These are phyloP conservation scores for Penicilliopsis zonata DNA, from an alignment of 495 filamentous ascomycete genomes.

Conservation along the genomic window DNA sequence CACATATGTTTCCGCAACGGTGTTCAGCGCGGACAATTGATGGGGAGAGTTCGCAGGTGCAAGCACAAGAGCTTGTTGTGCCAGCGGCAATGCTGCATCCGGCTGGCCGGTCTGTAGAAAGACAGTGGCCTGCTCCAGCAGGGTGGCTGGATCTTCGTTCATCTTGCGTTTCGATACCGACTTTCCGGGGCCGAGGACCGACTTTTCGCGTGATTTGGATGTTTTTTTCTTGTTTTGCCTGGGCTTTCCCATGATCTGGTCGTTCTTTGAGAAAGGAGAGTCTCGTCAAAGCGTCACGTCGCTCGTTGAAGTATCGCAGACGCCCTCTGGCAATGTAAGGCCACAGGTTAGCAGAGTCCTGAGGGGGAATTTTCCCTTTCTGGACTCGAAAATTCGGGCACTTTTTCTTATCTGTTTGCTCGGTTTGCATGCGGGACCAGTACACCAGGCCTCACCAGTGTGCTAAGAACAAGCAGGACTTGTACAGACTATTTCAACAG, in stretches of 20 bases:
- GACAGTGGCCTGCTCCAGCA: constrained; percentile 56
- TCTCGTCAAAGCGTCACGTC: background rate
- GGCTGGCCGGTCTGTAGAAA: constrained; percentile 60
- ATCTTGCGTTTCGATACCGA: constrained; percentile 34
- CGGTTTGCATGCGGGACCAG: constrained; percentile 36
- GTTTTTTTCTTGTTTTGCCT: constrained; percentile 34
- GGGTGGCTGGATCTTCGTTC: constrained; percentile 34
- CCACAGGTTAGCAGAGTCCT: constrained; percentile 1
- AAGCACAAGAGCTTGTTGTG: constrained; percentile 46
- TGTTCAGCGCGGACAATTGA: constrained; percentile 54
- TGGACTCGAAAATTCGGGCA: constrained; percentile 18
- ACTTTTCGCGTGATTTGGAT: constrained; percentile 32
- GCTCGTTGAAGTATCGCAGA: background rate
- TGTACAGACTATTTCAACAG: no score
- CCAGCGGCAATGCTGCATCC: constrained; percentile 53
- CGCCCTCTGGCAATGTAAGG: background rate
- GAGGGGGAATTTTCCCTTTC: no score
- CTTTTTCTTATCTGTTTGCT: constrained; percentile 29
- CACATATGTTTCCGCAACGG: constrained; percentile 75
- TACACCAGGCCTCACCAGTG: background rate
- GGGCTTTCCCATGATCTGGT: constrained; percentile 33
- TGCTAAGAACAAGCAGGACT: no score
- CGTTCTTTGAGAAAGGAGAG: background rate
- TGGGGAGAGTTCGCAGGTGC: constrained; percentile 23
- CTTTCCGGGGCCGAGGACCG: constrained; percentile 32